Evolutionary conservation across 2,329 filamentous ascomycete species (phyloP).

Genomic region (Helotiales sp.): DNA sequence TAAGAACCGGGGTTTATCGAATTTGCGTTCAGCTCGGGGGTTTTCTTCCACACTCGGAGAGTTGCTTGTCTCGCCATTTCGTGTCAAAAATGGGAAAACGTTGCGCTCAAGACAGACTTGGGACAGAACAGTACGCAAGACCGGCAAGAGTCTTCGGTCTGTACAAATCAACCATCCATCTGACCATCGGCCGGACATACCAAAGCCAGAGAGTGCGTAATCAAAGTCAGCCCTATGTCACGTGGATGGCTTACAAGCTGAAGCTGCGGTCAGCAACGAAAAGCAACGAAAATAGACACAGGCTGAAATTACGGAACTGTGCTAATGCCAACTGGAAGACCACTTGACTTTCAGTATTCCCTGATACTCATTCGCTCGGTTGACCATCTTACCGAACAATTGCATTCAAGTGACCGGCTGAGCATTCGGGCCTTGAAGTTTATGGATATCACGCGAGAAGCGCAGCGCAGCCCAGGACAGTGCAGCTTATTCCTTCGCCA

Average conservation of each 20-base stretch:
- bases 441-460: not conserved
- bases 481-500: not conserved
- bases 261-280: not conserved
- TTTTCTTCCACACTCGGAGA: not conserved
- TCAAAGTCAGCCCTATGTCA: not conserved
- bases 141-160: too few species aligned
- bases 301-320: not conserved
- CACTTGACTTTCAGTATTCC: not conserved
- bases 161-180: not conserved
- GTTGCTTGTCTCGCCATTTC: not conserved
- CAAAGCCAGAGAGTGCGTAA: not conserved
- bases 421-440: not conserved
- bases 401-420: conserved; percentile 1
- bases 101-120: not conserved
- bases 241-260: not conserved
- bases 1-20: not conserved
- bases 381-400: not conserved
- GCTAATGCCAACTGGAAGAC: not conserved
- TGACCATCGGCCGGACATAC: not conserved
- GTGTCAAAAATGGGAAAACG: not conserved
- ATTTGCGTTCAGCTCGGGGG: not conserved
- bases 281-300: conserved; percentile 1
- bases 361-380: not conserved
- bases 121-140: not conserved
- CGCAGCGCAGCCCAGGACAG: not conserved